Base-by-base conservation (phyloP, 2,329 filamentous ascomycete genomes). In the Colletotrichum lentis region DNA sequence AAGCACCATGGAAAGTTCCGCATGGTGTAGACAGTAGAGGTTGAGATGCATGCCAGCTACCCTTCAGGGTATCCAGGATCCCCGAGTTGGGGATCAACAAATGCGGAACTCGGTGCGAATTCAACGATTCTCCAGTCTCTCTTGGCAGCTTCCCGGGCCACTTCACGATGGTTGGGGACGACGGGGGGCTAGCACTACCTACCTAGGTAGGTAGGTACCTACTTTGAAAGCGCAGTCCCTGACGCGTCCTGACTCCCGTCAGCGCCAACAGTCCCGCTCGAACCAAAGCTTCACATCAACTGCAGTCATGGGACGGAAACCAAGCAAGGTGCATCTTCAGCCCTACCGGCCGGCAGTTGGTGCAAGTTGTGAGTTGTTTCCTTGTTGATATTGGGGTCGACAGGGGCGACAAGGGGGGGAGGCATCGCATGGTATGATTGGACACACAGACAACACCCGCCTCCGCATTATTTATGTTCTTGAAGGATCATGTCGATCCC, bases 51-150 rank as follows among this genome's bases (percentile, higher is more conserved):
- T 49, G 31, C 44, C 0, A 50, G 22, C 8, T 10, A 10, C 10
- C 3, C 24, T 50, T 50, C 43, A 56, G 44, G 50, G 52, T 52
- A n/a, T n/a, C n/a, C n/a, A n/a, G 31, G 60, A 16, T 41, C 27
- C 52, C 53, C 60, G 52, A 56, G 39, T 41, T 56, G 27, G 27
- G 27, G 7, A 31, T 7, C 27, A 31, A 8, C 27, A 7, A 31
- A 8, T 31, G 27, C 50, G 52, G 56, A 20, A 37, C 41, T 63
- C 20, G 52, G 43, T 35, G 31, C 31, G 31, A 35, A 35, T 35
- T 10, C 8, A 35, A 35, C 31, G 31, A 35, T 10, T 35, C 8
- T 35, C 7, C 31, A 35, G 31, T 35, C 8, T 35, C 31, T 35
- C 31, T 35, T 35, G 31, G 27, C 7, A 31, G 8, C 27, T 31